Evolutionary conservation across 2,329 filamentous ascomycete species (phyloP), one percentile per base, ranked within the genome.

Genomic region (Drechslerella stenobrocha): DNA sequence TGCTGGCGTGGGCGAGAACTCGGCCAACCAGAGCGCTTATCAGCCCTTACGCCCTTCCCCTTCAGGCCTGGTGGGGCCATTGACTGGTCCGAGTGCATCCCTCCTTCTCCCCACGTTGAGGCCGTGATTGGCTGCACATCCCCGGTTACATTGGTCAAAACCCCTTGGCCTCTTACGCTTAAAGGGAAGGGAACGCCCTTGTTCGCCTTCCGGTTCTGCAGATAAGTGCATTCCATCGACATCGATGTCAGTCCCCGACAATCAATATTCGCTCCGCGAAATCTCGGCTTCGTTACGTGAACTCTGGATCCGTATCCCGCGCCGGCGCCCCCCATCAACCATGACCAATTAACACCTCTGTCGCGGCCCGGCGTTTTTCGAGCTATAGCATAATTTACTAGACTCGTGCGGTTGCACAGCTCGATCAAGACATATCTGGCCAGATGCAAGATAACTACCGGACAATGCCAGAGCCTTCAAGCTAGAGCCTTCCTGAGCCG

Each of bases 41-140:
- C 52, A 34, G 55, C 20, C 50, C 15, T 52, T 45, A 32, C 50
- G 53, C 59, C 63, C 63, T 60, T 67, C 59, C 63, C 55, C 51
- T 60, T 67, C 48, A 45, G 44, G 63, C 55, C 53, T 60, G 55
- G 63, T 67, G 63, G 63, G 63, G 63, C 55, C 50, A 55, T 48
- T 50, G 52, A 56, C 53, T 42, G 55, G 59, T 56, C 55, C 63
- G 46, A 55, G 55, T 67, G 63, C 61, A 60, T 67, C 51, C 47
- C 63, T 50, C 37, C 53, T 59, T 51, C 61, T 37, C 45, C 51
- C 45, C 63, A 67, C 63, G 63, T 67, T 67, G 55, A 52, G 63
- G 55, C 60, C 55, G 63, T 67, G 63, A 67, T 67, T 67, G 63
- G 63, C 63, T 67, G 63, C 50, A 59, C 63, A 13, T 32, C 63